Evolutionary conservation across 2,329 filamentous ascomycete species (phyloP).

Genomic region (Penicillium griseofulvum): DNA sequence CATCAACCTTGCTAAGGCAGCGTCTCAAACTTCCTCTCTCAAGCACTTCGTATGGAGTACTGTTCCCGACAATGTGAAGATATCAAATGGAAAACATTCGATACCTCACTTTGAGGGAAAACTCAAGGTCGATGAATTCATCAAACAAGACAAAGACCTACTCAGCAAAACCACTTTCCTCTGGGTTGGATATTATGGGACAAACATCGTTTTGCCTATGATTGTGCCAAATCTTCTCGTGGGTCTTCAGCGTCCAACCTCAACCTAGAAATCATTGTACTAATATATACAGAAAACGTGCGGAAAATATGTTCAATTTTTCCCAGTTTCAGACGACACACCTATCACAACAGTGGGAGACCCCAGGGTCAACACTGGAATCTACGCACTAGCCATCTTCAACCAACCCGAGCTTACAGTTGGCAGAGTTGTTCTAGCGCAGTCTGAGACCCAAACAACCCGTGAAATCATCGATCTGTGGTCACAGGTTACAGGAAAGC

Average conservation of each 20-base stretch:
- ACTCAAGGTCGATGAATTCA: conserved; percentile 41
- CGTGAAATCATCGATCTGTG: background rate
- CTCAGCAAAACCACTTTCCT: conserved; percentile 44
- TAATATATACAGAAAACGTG: background rate
- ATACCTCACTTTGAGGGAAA: conserved; percentile 49
- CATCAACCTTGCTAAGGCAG: conserved; percentile 45
- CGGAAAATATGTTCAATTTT: conserved; percentile 1
- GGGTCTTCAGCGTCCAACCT: background rate
- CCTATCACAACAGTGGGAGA: background rate
- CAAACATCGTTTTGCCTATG: conserved; percentile 31
- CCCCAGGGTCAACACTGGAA: background rate
- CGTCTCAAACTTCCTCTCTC: conserved; percentile 36
- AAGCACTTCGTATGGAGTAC: conserved; percentile 51
- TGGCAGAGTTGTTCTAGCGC: background rate
- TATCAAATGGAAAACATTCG: conserved; percentile 32
- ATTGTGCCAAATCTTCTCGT: conserved; percentile 27
- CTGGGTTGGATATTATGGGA: conserved; percentile 38
- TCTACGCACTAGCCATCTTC: conserved; percentile 2
- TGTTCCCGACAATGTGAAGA: conserved; percentile 36
- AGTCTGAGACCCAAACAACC: background rate
- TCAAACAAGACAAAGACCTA: conserved; percentile 35
- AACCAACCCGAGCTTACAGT: background rate
- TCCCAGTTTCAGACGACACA: background rate
- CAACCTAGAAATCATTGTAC: background rate
- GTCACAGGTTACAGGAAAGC: background rate